A percentile compares a stretch with the other conserved stretches of the same genome.
Conservation (phyloP, 805 yeast genomes). For the Tetrapisispora taiwanensis region DNA sequence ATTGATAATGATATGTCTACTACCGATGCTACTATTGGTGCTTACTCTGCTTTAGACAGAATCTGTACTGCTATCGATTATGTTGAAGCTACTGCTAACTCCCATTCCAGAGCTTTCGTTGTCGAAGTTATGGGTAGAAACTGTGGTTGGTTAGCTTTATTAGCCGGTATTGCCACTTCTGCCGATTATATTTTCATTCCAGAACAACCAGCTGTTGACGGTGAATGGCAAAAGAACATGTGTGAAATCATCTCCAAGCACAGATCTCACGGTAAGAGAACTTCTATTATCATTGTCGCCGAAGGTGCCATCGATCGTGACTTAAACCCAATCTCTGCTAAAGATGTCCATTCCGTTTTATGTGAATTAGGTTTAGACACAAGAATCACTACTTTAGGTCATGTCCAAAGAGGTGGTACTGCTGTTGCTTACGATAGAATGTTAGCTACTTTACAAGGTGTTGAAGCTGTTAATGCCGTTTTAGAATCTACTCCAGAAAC, state of each 20-base stretch:
- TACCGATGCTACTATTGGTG: constrained; percentile 78
- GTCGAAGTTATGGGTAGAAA: constrained; percentile 86
- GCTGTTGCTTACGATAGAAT: constrained; percentile 68
- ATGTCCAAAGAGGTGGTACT: constrained; percentile 76
- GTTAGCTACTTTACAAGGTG: constrained; percentile 72
- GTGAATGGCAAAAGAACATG: constrained; percentile 60
- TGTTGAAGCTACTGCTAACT: constrained; percentile 74
- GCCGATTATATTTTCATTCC: constrained; percentile 78
- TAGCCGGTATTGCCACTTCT: constrained; percentile 72
- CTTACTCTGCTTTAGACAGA: constrained; percentile 66
- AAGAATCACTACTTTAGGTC: constrained; percentile 68
- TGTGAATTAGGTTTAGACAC: constrained; percentile 66
- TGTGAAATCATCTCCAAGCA: constrained; percentile 53
- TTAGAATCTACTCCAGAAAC: constrained; percentile 56
- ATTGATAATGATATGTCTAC: constrained; percentile 78
- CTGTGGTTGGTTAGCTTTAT: constrained; percentile 79
- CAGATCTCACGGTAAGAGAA: constrained; percentile 62
- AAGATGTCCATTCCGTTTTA: constrained; percentile 55
- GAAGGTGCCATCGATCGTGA: constrained; percentile 74
- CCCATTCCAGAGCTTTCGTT: constrained; percentile 76
- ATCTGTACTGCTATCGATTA: constrained; percentile 66
- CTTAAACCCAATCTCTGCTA: constrained; percentile 54
- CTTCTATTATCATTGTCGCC: constrained; percentile 71
- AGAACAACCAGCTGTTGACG: constrained; percentile 58
- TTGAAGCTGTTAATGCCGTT: constrained; percentile 69